phyloP scores from a whole-genome alignment of 805 yeast species.

The Schizosaccharomyces japonicus region DNA sequence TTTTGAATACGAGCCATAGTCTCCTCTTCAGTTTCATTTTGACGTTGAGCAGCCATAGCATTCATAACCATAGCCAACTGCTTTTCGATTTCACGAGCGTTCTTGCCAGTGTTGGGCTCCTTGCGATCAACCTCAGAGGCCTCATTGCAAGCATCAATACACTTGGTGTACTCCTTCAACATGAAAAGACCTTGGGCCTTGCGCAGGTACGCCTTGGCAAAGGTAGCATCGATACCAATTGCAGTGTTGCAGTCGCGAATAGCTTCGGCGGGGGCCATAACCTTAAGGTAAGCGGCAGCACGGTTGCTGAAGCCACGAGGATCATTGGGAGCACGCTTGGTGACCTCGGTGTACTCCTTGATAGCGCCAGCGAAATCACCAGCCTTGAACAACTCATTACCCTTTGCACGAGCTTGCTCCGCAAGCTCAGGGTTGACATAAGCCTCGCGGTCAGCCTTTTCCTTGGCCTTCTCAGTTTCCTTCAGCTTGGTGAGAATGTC shows the following conservation, averaged over 20 bases:
- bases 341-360: slow-evolving; percentile 81
- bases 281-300: slow-evolving; percentile 87
- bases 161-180: slow-evolving; percentile 61
- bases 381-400: slow-evolving; percentile 68
- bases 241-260: slow-evolving; percentile 80
- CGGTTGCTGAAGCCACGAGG: slow-evolving; percentile 93
- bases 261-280: slow-evolving; percentile 93
- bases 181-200: slow-evolving; percentile 88
- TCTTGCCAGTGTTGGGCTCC: slow-evolving; percentile 18
- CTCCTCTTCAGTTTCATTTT: slow-evolving; percentile 78
- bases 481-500: slow-evolving; percentile 75
- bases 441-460: slow-evolving; percentile 48
- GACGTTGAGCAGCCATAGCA: slow-evolving; percentile 53
- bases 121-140: slow-evolving; percentile 59
- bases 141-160: slow-evolving; percentile 53
- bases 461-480: slow-evolving; percentile 62
- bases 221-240: slow-evolving; percentile 63
- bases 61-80: slow-evolving; percentile 24
- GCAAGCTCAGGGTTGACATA: slow-evolving; percentile 81
- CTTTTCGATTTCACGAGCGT: slow-evolving; percentile 56
- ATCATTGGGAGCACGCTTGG: slow-evolving; percentile 89
- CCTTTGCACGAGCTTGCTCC: slow-evolving; percentile 80
- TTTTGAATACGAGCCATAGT: slow-evolving; percentile 71
- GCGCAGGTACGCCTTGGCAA: slow-evolving; percentile 86
- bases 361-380: slow-evolving; percentile 96